Evolutionary conservation across 345 rosid species (phyloP), one percentile per base, ranked within the genome.

Genomic region (Syzygium oleosum): DNA sequence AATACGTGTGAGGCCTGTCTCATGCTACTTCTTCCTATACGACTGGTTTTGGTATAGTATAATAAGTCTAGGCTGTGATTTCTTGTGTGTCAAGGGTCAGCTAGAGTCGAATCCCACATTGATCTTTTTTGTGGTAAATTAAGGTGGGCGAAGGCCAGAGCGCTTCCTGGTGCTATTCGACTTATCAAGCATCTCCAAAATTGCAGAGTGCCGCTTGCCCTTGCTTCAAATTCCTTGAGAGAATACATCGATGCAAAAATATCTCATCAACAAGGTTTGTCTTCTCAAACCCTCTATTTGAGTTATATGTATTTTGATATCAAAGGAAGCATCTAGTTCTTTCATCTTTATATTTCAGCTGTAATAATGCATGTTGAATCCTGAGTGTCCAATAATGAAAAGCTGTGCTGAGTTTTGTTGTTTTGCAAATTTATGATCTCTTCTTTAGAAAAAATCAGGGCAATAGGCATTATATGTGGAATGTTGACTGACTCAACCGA

Each of bases 111-210:
- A 34, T 38, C 27, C 13, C 7, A 1, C 25, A 2, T 73, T 73
- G 27, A 34, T 56, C 29, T 84, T 17, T 68, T 56, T 87, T 41
- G 73, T 52, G 85, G 27, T 80, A 54, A 29, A 84, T n/a, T 43
- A 38, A 92, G 94, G 91, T 91, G 92, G 94, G 43, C 84, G 22
- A 79, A 88, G 51, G 88, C 90, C 52, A 92, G 59, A 88, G 90
- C 92, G 14, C 91, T 92, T 41, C 94, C 94, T 6, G 94, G 92
- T 53, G 91, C 94, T 84, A 84, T 84, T 86, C 92, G 92, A 83
- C 91, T 92, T 56, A 90, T 92, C 89, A 89, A 89, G 61, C 92
- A 92, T 87, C 90, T 92, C 27, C 86, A 84, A 41, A 86, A 88
- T 85, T 90, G 91, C 56, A 78, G 83, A 54, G 91, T 92, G 84